Evolutionary conservation across 495 filamentous ascomycete species (phyloP).

Genomic region (Sphaerosporella brunnea): DNA sequence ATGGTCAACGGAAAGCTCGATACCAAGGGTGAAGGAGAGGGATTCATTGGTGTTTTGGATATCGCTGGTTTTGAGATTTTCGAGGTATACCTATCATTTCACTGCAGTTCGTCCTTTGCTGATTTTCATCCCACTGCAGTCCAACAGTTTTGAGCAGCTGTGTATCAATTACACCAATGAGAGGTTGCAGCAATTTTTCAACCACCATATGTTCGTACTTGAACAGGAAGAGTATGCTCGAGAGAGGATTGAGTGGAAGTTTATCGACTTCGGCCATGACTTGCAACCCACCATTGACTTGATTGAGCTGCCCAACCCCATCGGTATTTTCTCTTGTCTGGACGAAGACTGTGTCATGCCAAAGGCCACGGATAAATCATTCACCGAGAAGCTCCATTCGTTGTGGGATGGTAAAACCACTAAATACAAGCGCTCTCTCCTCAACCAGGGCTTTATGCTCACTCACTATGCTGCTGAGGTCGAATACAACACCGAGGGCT

Average conservation of each 20-base stretch:
- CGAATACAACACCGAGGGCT: slow-evolving; percentile 85
- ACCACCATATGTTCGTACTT: slow-evolving; percentile 99
- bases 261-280: slow-evolving; percentile 96
- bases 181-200: slow-evolving; percentile 98
- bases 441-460: slow-evolving; percentile 87
- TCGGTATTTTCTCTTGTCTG: slow-evolving; percentile 95
- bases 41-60: slow-evolving; percentile 96
- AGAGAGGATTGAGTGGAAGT: slow-evolving; percentile 98
- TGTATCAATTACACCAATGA: slow-evolving; percentile 99
- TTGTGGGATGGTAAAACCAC: slow-evolving; percentile 91
- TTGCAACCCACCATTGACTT: slow-evolving; percentile 95
- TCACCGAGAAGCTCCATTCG: slow-evolving; percentile 91
- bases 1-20: slow-evolving; percentile 88
- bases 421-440: slow-evolving; percentile 76
- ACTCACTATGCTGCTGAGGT: slow-evolving; percentile 98
- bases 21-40: slow-evolving; percentile 60
- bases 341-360: slow-evolving; percentile 99
- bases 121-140: slow-evolving; percentile 7
- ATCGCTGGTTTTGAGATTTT: slow-evolving; percentile 99
- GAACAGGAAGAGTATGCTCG: slow-evolving; percentile 97
- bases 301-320: slow-evolving; percentile 89
- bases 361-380: slow-evolving; percentile 90
- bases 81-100: slow-evolving; percentile 35
- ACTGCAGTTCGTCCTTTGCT: slow-evolving; percentile 1
- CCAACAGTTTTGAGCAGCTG: slow-evolving; percentile 93